Evolutionary conservation across 139 green algal genomes (phyloP).

Genomic region (Limnomonas spitsbergensis): DNA sequence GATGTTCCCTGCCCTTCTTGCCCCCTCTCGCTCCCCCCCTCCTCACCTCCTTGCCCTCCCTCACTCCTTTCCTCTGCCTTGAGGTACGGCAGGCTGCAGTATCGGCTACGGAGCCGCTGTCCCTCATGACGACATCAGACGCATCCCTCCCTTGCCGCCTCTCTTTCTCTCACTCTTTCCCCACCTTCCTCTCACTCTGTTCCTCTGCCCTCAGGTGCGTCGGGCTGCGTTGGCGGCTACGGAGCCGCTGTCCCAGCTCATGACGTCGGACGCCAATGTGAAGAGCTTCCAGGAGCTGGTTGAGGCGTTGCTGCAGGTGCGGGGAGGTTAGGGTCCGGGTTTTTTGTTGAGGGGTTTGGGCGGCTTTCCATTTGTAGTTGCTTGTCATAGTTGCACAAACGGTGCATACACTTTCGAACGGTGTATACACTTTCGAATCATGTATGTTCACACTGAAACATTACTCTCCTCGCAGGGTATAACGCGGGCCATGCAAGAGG

Average conservation of each 20-base stretch:
- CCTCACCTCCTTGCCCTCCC: no score
- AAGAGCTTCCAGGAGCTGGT: constrained; percentile 48
- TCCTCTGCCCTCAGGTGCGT: constrained; percentile 34
- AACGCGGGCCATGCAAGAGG: neutral
- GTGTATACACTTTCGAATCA: neutral
- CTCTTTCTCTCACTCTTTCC: neutral
- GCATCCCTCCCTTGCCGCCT: neutral
- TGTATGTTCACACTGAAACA: neutral
- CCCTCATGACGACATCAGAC: no score
- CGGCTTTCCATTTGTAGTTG: neutral
- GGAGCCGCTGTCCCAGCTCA: constrained; percentile 40
- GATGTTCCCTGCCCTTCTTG: no score
- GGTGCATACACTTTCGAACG: no score
- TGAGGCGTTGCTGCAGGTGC: constrained; percentile 38
- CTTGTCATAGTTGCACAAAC: no score
- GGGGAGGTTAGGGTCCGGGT: neutral
- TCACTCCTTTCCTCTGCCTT: no score
- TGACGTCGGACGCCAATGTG: constrained; percentile 23
- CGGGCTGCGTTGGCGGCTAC: constrained; percentile 51
- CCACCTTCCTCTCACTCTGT: neutral
- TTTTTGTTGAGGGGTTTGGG: neutral
- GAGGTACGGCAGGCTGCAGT: no score
- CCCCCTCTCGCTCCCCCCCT: no score
- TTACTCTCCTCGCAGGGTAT: neutral
- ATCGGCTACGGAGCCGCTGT: no score